phyloP scores from a whole-genome alignment of 257 asterid species.

The Lantana camara region DNA sequence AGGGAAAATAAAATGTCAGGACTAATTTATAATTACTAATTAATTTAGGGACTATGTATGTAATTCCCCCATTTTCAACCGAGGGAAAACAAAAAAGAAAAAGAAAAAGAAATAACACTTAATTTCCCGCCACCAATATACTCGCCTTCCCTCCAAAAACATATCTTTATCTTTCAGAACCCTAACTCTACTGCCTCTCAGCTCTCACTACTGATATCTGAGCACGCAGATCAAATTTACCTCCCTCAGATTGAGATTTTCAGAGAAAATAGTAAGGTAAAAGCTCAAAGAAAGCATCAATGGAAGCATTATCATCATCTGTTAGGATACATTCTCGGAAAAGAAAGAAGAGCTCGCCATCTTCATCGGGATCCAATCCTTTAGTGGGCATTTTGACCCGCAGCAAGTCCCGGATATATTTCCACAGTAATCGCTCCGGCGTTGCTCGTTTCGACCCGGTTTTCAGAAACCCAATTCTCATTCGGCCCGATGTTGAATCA shows the following conservation, averaged over 20 bases:
- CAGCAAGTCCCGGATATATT: constrained; percentile 44
- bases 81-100: too few relatives aligned
- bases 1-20: too few relatives aligned
- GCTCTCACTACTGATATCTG: background rate
- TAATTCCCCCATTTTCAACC: too few relatives aligned
- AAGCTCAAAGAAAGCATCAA: background rate
- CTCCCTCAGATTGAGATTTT: too few relatives aligned
- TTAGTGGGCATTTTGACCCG: constrained; percentile 42
- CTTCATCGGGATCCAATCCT: constrained; percentile 11
- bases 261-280: background rate
- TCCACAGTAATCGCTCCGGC: constrained; percentile 46
- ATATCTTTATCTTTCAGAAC: constrained; percentile 17
- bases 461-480: constrained; percentile 18
- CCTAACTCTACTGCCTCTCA: too few relatives aligned
- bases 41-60: too few relatives aligned
- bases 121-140: constrained; percentile 29
- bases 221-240: too few relatives aligned
- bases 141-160: constrained; percentile 36
- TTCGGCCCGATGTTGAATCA: background rate
- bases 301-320: constrained; percentile 32
- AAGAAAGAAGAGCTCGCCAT: constrained; percentile 30
- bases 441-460: constrained; percentile 29
- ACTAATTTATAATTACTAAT: too few relatives aligned
- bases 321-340: constrained; percentile 22
- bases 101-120: background rate